Evolutionary conservation across 805 yeast species (phyloP).

Genomic region (Yarrowia alimentaria): DNA sequence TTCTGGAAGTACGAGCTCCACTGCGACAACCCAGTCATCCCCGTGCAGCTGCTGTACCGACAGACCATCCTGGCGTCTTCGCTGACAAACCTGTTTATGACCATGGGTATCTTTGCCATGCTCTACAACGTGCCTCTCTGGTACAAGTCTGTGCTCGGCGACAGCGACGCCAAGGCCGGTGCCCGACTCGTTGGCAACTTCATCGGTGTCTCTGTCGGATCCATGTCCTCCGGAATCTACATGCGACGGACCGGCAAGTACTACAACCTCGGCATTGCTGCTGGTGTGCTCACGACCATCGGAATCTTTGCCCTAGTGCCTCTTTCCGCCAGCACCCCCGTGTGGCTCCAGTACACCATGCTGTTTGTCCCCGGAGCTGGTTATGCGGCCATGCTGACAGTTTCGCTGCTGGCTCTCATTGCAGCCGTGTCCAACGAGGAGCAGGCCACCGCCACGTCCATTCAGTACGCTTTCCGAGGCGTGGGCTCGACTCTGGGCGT

Average conservation of each 20-base stretch:
- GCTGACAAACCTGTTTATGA: constrained; percentile 64
- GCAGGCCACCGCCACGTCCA: constrained; percentile 86
- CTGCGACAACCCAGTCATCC: constrained; percentile 44
- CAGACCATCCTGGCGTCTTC: constrained; percentile 65
- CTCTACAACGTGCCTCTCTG: constrained; percentile 71
- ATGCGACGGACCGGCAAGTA: constrained; percentile 70
- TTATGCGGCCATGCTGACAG: constrained; percentile 65
- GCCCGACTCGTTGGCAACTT: constrained; percentile 53
- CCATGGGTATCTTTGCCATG: constrained; percentile 64
- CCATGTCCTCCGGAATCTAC: constrained; percentile 62
- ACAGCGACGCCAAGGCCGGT: constrained; percentile 58
- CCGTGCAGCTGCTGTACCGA: constrained; percentile 40
- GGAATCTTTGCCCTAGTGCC: constrained; percentile 47
- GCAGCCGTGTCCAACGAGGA: constrained; percentile 65
- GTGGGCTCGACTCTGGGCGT: constrained; percentile 87
- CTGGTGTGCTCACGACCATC: constrained; percentile 46
- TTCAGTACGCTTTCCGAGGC: constrained; percentile 83
- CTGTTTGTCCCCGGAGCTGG: constrained; percentile 61
- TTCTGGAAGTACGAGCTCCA: constrained; percentile 53
- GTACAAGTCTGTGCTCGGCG: constrained; percentile 53
- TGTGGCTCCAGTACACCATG: constrained; percentile 45
- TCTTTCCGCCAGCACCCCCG: constrained; percentile 33
- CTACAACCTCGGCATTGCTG: constrained; percentile 46
- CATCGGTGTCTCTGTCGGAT: constrained; percentile 64
- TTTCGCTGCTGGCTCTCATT: constrained; percentile 69